Evolutionary conservation across 2,329 filamentous ascomycete species (phyloP).

Genomic region (Colletotrichum truncatum): DNA sequence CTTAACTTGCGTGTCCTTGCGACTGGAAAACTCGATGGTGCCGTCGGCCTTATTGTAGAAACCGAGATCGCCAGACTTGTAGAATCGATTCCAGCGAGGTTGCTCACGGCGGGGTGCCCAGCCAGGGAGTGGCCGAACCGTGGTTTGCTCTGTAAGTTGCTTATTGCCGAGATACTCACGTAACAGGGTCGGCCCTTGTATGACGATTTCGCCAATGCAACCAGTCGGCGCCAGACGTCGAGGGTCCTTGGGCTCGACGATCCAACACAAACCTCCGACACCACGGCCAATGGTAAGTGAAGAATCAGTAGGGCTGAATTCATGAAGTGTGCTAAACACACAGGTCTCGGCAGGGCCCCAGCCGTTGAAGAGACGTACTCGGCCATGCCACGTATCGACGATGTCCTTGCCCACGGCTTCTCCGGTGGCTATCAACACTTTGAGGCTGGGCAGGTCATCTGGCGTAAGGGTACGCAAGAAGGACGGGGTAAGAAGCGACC

Average conservation of each 20-base stretch:
- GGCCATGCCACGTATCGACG: constrained; percentile 32
- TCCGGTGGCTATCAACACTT: constrained; percentile 42
- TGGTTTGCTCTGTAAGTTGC: neutral
- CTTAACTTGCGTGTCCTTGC: constrained; percentile 33
- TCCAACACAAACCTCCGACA: no score
- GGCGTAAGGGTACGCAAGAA: constrained; percentile 47
- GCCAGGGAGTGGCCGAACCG: neutral
- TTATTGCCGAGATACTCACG: neutral
- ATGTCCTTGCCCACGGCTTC: constrained; percentile 35
- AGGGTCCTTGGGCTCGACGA: constrained; percentile 35
- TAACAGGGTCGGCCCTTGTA: neutral
- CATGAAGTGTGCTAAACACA: neutral
- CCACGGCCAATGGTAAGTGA: neutral
- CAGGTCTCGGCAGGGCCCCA: constrained; percentile 38
- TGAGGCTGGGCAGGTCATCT: constrained; percentile 43
- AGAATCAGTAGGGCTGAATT: neutral
- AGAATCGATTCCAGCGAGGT: neutral
- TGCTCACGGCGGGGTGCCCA: no score
- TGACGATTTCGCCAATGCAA: constrained; percentile 1
- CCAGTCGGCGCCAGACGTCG: neutral
- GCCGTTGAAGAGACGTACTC: constrained; percentile 32
- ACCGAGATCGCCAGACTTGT: constrained; percentile 24
- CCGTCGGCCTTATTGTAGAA: neutral
- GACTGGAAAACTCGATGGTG: constrained; percentile 14
- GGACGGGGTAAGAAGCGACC: neutral